Base-by-base conservation (phyloP, 2,329 filamentous ascomycete genomes). In the Exophiala dermatitidis region DNA sequence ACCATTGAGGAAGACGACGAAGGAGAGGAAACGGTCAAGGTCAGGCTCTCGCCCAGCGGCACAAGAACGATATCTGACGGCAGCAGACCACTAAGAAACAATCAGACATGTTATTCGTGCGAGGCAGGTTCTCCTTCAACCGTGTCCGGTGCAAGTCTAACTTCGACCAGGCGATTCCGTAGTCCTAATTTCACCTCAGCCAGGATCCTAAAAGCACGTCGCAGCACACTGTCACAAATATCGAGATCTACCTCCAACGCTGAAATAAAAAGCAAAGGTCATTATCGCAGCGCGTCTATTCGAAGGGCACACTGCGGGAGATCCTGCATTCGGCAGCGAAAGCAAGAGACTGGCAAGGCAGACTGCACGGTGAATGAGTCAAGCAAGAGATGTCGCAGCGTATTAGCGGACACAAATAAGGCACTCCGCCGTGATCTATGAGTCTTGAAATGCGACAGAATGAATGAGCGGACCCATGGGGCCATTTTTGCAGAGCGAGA, bases 21-120 rank as follows among this genome's bases (percentile, higher is more conserved):
- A 26, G 84, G 86, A 53, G 85, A 80, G 58, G 78, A 91, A 53
- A 81, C 82, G 30, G 77, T 89, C 64, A 87, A 83, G 77, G 88
- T 90, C 68, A 33, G 19, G 3, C 5, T 29, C n/a, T 7, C 7
- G 40, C 40, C 19, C 46, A 43, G 52, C 29, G 12, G 44, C 29
- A 9, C 3, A 8, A 5, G 31, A 9, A 6, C 12, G n/a, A 31
- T 34, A 5, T 44, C 34, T 58, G 6, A 48, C 46, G 48, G 8
- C 49, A 37, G 48, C 59, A 95, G 87, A 95, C 90, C 9, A 83
- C 93, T 59, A 95, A 91, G 74, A 95, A 95, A 73, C 94, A 96
- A 71, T 94, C 90, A 41, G 93, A 97, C 69, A 98, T 98, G 93
- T 75, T 98, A 19, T 98, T 98, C 69, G 91, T 98, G 54, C 79